Conservation (phyloP, 2,329 filamentous ascomycete species). For the Fusarium buxicola region DNA sequence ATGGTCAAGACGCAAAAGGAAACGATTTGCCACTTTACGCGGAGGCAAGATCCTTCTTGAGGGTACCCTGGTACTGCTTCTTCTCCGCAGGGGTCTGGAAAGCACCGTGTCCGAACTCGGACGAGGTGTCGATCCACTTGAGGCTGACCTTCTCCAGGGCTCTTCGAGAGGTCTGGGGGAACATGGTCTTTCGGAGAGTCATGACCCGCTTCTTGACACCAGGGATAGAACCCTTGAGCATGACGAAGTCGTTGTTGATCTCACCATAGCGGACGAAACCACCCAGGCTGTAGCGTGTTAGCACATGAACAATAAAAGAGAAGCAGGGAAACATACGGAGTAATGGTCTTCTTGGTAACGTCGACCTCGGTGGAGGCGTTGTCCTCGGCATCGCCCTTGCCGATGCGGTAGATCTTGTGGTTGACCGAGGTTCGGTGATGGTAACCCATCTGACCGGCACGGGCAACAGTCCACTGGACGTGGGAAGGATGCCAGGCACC, state of each 20-base stretch:
- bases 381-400: constrained; percentile 89
- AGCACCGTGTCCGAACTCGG: constrained; percentile 99
- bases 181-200: constrained; percentile 99
- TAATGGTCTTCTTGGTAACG: constrained; percentile 99
- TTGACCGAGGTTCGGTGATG: constrained; percentile 99
- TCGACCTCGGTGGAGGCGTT: constrained; percentile 96
- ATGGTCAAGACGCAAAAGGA: constrained; percentile 60
- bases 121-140: constrained; percentile 99
- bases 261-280: constrained; percentile 99
- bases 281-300: constrained; percentile 78
- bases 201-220: constrained; percentile 99
- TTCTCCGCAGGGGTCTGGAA: constrained; percentile 99
- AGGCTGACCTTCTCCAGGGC: constrained; percentile 99
- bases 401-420: constrained; percentile 99
- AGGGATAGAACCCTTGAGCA: constrained; percentile 97
- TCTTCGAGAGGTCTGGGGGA: constrained; percentile 93
- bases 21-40: constrained; percentile 56
- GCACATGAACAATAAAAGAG: constrained; percentile 21
- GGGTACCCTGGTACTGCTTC: constrained; percentile 95
- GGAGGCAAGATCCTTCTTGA: constrained; percentile 92
- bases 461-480: constrained; percentile 99
- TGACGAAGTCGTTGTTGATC: constrained; percentile 98
- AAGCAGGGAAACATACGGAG: constrained; percentile 79
- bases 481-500: constrained; percentile 99
- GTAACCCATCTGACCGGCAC: constrained; percentile 99